Evolutionary conservation across 1,284 basidiomycete species (phyloP), one percentile per base, ranked within the genome.

Genomic region (Trametes hirsuta): DNA sequence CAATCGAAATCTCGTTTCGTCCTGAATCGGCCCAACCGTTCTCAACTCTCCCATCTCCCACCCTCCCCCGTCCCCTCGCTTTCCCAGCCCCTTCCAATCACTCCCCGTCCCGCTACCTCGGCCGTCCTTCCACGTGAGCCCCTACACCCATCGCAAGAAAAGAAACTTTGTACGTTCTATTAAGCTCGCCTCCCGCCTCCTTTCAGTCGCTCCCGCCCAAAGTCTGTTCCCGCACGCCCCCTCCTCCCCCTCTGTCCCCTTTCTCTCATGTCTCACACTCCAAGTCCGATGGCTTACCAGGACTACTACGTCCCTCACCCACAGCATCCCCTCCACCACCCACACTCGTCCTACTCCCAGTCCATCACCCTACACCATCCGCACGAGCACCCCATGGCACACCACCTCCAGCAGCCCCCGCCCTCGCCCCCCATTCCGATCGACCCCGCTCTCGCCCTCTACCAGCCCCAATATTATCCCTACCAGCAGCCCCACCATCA

Each of bases 361-460:
- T 67, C 64, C 62, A 70, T 67, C 59, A 66, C 62, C 47, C 66
- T 66, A 44, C 69, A 69, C 61, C 71, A 67, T 39, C 63, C 65
- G 25, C 70, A 67, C 66, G 67, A 70, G 45, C 66, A 62, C 57
- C 44, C 60, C 36, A 58, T 66, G 53, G 59, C 59, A 6, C 68
- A 64, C 55, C 71, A 70, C 25, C 68, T 69, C 66, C 84, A 80
- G 63, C 83, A 81, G 40, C 80, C 83, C 79, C 80, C 84, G 47
- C 79, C 81, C 55, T 85, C 85, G 22, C 82, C 85, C 1, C 77
- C 82, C 46, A 77, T 84, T 42, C 82, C 83, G n/a, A 84, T 88
- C 57, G 87, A 89, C 72, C 87, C 87, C 46, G 74, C 86, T 4
- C 77, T 90, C 14, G 78, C 86, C n/a, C 74, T 87, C 44, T 89